Evolutionary conservation across 768 basidiomycete species (phyloP).

Genomic region (Neoboletus magnificus): DNA sequence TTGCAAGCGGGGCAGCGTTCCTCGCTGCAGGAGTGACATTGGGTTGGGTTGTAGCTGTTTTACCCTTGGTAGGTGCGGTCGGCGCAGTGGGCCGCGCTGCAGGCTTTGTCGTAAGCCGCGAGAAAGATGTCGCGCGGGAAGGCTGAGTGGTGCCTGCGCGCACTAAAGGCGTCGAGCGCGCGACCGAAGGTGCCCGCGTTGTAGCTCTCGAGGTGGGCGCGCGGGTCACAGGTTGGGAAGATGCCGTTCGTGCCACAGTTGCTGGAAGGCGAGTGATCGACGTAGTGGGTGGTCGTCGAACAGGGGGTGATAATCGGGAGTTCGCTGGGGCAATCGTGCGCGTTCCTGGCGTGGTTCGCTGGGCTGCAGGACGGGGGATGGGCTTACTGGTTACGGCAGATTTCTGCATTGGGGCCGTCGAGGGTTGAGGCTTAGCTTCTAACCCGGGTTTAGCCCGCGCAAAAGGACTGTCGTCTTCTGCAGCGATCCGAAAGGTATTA

Average conservation of each 20-base stretch:
- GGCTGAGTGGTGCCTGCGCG: slow-evolving; percentile 2
- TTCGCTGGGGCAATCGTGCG: neutral
- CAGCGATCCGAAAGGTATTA: neutral
- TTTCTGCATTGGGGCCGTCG: neutral
- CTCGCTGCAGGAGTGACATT: neutral
- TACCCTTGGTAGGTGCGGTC: slow-evolving; percentile 6
- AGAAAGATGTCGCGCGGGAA: slow-evolving; percentile 5
- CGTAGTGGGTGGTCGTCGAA: slow-evolving; percentile 7
- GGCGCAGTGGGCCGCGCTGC: slow-evolving; percentile 4
- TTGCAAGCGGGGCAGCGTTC: neutral
- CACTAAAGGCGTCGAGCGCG: slow-evolving; percentile 18
- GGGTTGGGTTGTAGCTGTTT: neutral
- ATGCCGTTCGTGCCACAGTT: neutral
- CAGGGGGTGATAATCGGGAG: slow-evolving; percentile 9
- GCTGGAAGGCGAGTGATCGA: slow-evolving; percentile 9
- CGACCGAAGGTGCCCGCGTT: slow-evolving; percentile 16
- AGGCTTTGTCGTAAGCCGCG: slow-evolving; percentile 10
- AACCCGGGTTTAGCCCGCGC: slow-evolving; percentile 9
- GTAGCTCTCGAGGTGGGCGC: slow-evolving; percentile 15
- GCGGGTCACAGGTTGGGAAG: slow-evolving; percentile 25
- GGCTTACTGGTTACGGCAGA: neutral
- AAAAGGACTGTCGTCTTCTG: slow-evolving; percentile 32
- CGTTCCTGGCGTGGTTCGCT: slow-evolving; percentile 1
- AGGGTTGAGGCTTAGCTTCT: slow-evolving; percentile 9
- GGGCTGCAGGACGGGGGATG: slow-evolving; percentile 5